Evolutionary conservation across 345 rosid genomes (phyloP), one percentile per base, ranked within the genome.

Genomic region (Alliaria petiolata): DNA sequence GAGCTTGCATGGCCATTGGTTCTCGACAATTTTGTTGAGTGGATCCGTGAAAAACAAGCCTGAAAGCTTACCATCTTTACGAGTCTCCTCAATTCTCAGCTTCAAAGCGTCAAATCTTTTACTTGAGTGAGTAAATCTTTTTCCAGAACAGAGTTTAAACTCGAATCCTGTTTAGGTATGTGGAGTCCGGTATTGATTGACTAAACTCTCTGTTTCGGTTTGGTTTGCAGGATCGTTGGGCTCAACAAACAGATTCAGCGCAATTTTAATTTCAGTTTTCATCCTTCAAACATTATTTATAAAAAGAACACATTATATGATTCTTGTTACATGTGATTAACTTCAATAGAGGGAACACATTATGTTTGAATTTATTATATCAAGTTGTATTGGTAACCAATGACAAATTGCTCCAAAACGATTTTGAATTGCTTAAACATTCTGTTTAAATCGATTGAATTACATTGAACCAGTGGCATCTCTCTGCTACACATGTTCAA

Each of bases 11-110:
- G 99, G 99, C 99, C 99, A 5, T 79, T 95, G 87, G 62, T 95
- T 76, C 86, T 95, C 79, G 99, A 95, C 85, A 95, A 91, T 81
- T 95, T 95, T 81, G 99, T 95, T 61, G 99, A 91, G 69, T 95
- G 99, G 99, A 87, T 95, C 83, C 84, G 83, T 57, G 93, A 74
- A 25, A 91, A 89, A 75, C 87, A 82, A 77, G 72, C 83, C 45
- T 95, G 68, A 81, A 72, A 52, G 57, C 65, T 60, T 11, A 12
- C 47, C 44, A 31, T 61, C 73, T 53, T 55, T 43, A 57, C 26
- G 19, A 31, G 74, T 76, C 53, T 31, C 72, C 75, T 63, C 73
- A 67, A 67, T 75, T 71, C 67, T 70, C 82, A 70, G 80, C 89
- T 82, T 81, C 79, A 85, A 79, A 63, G 85, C 61, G 54, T 74